Percentiles rank a stretch among this genome's conserved stretches.
phyloP scores from a whole-genome alignment of 768 basidiomycete species.

The Calocybe indica region DNA sequence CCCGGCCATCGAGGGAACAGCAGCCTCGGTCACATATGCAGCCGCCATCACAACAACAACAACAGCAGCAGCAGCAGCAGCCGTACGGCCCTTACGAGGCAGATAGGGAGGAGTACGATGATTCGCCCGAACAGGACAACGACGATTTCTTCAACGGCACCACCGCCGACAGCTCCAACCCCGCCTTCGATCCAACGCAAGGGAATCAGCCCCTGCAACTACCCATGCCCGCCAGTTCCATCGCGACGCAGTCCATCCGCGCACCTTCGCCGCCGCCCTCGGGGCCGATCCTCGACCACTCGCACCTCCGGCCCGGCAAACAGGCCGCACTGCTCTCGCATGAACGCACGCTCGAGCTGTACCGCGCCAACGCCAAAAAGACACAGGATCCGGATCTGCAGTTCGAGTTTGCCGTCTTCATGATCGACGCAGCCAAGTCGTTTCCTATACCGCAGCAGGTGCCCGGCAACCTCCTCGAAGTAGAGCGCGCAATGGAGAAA shows the following conservation, averaged over 20 bases:
- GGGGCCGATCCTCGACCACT: constrained; percentile 79
- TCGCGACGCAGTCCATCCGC: constrained; percentile 35
- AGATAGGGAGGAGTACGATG: constrained; percentile 13
- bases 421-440: constrained; percentile 95
- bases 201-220: constrained; percentile 19
- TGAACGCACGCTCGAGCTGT: constrained; percentile 94
- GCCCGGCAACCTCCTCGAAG: constrained; percentile 69
- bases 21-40: no score
- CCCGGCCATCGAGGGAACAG: no score
- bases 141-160: constrained; percentile 19
- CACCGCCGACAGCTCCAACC: constrained; percentile 3
- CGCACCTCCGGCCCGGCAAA: constrained; percentile 89
- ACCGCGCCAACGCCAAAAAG: constrained; percentile 97
- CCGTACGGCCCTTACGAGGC: constrained; percentile 6
- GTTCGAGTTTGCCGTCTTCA: constrained; percentile 98
- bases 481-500: constrained; percentile 76
- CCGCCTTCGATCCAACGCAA: constrained; percentile 8
- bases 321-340: constrained; percentile 91
- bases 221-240: constrained; percentile 37
- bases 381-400: constrained; percentile 96
- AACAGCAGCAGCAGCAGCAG: neutral
- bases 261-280: constrained; percentile 62
- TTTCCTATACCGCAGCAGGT: constrained; percentile 71
- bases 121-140: constrained; percentile 11
- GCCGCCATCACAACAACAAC: constrained; percentile 1